Conservation (phyloP, 148 eudicot species). For the Chenopodium suecicum region DNA sequence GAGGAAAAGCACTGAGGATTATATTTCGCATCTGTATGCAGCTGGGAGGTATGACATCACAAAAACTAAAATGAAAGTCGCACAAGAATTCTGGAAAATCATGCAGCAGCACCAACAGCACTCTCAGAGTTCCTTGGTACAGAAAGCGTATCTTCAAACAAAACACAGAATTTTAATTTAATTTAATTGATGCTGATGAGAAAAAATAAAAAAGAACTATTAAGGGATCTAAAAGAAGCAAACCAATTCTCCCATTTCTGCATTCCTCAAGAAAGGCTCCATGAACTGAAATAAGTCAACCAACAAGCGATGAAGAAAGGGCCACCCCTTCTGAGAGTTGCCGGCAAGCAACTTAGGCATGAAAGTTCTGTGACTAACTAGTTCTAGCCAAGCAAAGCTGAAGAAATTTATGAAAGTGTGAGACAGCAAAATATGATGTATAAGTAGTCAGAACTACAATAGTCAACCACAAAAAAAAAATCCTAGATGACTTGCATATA, state of each 20-base stretch:
- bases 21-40: slow-evolving; percentile 99
- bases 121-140: slow-evolving; percentile 86
- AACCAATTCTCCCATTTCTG: slow-evolving; percentile 86
- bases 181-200: background rate
- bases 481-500: background rate
- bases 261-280: slow-evolving; percentile 93
- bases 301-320: slow-evolving; percentile 76
- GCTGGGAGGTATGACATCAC: slow-evolving; percentile 95
- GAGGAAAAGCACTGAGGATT: slow-evolving; percentile 95
- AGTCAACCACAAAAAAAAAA: background rate
- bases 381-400: slow-evolving; percentile 98
- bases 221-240: slow-evolving; percentile 26
- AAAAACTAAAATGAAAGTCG: slow-evolving; percentile 95
- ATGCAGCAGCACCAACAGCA: slow-evolving; percentile 87
- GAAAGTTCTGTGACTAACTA: slow-evolving; percentile 90
- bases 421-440: background rate
- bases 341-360: slow-evolving; percentile 93
- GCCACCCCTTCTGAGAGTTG: slow-evolving; percentile 97
- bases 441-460: background rate
- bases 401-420: slow-evolving; percentile 13
- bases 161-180: slow-evolving; percentile 7
- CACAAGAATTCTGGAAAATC: slow-evolving; percentile 96
- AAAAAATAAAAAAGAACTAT: background rate
- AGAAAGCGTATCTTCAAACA: slow-evolving; percentile 74
- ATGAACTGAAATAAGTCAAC: slow-evolving; percentile 86